Percentiles rank a stretch among this genome's conserved stretches.
These are phyloP conservation scores for Ophiostoma australiae DNA, from an alignment of 2,329 filamentous ascomycete species.

Conservation along the genomic window DNA sequence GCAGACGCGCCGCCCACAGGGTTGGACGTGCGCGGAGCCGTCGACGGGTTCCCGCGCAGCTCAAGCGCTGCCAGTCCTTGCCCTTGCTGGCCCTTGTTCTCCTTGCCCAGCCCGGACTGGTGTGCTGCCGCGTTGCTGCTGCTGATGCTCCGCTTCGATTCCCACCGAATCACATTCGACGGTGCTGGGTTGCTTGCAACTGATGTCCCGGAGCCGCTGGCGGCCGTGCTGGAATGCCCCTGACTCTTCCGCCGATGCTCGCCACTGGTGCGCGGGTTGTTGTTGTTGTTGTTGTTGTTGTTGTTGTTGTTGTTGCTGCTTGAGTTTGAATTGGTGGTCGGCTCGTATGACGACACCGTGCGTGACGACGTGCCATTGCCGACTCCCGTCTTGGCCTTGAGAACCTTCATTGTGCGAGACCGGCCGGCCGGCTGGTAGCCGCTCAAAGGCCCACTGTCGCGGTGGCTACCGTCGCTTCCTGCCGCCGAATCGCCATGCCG, in stretches of 20 bases:
- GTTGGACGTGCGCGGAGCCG: slow-evolving; percentile 57
- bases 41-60: slow-evolving; percentile 36
- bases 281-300: slow-evolving; percentile 28
- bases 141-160: slow-evolving; percentile 45
- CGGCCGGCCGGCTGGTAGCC: slow-evolving; percentile 66
- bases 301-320: slow-evolving; percentile 14
- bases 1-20: slow-evolving; percentile 89
- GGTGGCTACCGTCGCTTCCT: slow-evolving; percentile 49
- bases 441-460: slow-evolving; percentile 52
- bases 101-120: slow-evolving; percentile 34
- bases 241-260: slow-evolving; percentile 55
- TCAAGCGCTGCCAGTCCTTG: slow-evolving; percentile 31
- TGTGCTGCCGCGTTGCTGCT: slow-evolving; percentile 35
- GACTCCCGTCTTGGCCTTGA: slow-evolving; percentile 64
- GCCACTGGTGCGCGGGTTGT: slow-evolving; percentile 42
- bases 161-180: slow-evolving; percentile 44
- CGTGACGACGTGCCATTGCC: slow-evolving; percentile 41
- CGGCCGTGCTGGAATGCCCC: slow-evolving; percentile 26
- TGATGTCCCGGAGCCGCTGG: slow-evolving; percentile 22
- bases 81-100: slow-evolving; percentile 34
- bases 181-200: slow-evolving; percentile 13
- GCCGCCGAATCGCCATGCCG: slow-evolving; percentile 50
- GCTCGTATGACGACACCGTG: slow-evolving; percentile 51
- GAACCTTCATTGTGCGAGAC: slow-evolving; percentile 77
- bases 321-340: background rate